A percentile compares a stretch with the other conserved stretches of the same genome.
phyloP scores from a whole-genome alignment of 2,329 filamentous ascomycete genomes.

The Talaromyces sp. region DNA sequence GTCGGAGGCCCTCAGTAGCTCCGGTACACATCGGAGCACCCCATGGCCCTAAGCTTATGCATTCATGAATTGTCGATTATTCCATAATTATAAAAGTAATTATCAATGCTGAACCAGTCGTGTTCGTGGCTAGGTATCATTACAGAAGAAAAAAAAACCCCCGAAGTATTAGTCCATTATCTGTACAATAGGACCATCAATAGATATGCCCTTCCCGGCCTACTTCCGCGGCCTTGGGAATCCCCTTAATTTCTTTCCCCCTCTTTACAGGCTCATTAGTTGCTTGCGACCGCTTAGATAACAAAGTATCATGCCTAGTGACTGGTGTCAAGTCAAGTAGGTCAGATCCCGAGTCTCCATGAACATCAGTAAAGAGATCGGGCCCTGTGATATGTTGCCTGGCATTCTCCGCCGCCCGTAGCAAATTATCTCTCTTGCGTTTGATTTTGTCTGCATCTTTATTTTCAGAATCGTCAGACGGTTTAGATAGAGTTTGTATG shows the following conservation, averaged over 20 bases:
- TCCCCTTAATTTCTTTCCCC: constrained; percentile 60
- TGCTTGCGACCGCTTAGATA: constrained; percentile 25
- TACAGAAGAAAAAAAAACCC: not conserved
- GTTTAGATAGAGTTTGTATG: constrained; percentile 57
- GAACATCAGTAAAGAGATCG: constrained; percentile 81
- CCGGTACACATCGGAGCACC: no score
- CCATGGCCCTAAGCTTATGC: not conserved
- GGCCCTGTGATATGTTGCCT: constrained; percentile 78
- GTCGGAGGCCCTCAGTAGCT: constrained; percentile 1
- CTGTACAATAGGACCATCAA: constrained; percentile 16
- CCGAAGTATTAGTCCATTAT: constrained; percentile 1
- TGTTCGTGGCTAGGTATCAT: not conserved
- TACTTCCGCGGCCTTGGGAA: constrained; percentile 56
- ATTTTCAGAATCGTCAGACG: constrained; percentile 43
- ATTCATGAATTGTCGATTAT: not conserved
- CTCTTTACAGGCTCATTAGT: constrained; percentile 28
- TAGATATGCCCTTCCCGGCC: constrained; percentile 43
- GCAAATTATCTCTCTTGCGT: constrained; percentile 67
- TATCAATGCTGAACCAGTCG: not conserved
- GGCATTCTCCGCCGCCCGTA: constrained; percentile 72
- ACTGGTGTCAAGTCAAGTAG: constrained; percentile 35
- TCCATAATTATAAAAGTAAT: no score
- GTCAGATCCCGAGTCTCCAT: constrained; percentile 30
- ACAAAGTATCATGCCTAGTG: constrained; percentile 26
- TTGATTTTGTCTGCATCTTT: constrained; percentile 47